Base-by-base conservation (phyloP, 345 rosid genomes). In the Lenwebbia sp. region DNA sequence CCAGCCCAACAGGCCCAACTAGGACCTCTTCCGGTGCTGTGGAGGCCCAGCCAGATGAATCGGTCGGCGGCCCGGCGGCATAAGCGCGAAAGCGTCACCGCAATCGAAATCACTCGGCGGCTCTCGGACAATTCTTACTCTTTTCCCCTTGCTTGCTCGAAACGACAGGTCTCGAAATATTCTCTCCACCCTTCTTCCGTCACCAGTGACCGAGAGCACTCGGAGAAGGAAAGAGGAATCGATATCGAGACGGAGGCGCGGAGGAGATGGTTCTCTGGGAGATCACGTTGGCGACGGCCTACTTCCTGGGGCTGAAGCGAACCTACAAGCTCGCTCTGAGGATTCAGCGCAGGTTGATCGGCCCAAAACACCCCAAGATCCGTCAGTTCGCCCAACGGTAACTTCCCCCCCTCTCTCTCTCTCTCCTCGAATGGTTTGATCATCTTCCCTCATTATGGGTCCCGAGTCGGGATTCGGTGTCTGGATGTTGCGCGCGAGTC, bases 241-340 rank as follows among this genome's bases (percentile, higher is more conserved):
- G 81, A 28, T 82, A 22, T 85, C 83, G 62, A 53, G 37, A 40
- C 50, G 54, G 51, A 40, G 52, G 13, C 82, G 70, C 76, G 84
- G 37, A 86, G 50, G 55, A 47, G 30, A 85, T 96, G 99, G 98
- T 96, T 86, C 90, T 95, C 4, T 96, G 99, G 99, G 99, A 96
- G 93, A 92, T 96, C 90, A 92, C 97, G 40, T 57, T 96, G 88
- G 98, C 90, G 58, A 95, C 98, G 26, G 99, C 98, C 21, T 96
- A 95, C 90, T 92, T 96, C 90, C 88, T 96, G 86, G 99, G 98
- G 52, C 92, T 95, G 33, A 94, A 90, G 62, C 96, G 98, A 49
- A 94, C 97, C 85, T 95, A 94, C 86, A 92, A 87, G 86, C 94
- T 96, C 60, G 94, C 94, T 62, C 87, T 94, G 92, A 89, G 85